Percentiles rank a stretch among this genome's conserved stretches.
These are phyloP conservation scores for Letharia lupina DNA, from an alignment of 495 filamentous ascomycete genomes.

Conservation along the genomic window DNA sequence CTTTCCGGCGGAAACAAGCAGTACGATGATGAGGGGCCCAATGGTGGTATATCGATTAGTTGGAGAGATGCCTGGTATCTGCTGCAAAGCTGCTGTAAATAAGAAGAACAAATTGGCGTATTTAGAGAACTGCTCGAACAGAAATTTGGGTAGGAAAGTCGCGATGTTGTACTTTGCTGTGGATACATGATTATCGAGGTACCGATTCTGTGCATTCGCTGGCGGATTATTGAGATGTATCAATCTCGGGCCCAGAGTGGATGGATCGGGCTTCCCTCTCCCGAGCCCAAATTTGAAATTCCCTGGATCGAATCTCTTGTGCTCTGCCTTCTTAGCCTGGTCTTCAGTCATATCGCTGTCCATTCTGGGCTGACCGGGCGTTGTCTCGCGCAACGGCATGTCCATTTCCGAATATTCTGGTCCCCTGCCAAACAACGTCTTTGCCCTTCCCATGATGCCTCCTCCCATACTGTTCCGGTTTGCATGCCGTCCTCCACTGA, in stretches of 20 bases:
- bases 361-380: constrained; percentile 41
- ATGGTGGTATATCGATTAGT: constrained; percentile 96
- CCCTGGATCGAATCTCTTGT: constrained; percentile 55
- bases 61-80: constrained; percentile 89
- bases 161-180: constrained; percentile 95
- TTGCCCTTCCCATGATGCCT: constrained; percentile 75
- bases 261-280: constrained; percentile 74
- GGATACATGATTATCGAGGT: constrained; percentile 91
- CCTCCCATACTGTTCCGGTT: constrained; percentile 86
- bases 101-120: constrained; percentile 99
- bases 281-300: constrained; percentile 96
- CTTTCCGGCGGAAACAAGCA: constrained; percentile 89
- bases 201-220: constrained; percentile 80
- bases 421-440: constrained; percentile 85
- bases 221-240: constrained; percentile 98
- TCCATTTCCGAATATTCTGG: constrained; percentile 98
- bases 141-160: constrained; percentile 95
- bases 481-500: constrained; percentile 47
- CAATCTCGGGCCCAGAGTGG: constrained; percentile 80
- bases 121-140: constrained; percentile 98
- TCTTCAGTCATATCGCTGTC: constrained; percentile 32
- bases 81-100: constrained; percentile 90
- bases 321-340: constrained; percentile 30
- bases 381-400: constrained; percentile 78
- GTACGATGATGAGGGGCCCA: constrained; percentile 78